Base-by-base conservation (phyloP, 2,329 filamentous ascomycete genomes). In the Karstenula rhodostoma region DNA sequence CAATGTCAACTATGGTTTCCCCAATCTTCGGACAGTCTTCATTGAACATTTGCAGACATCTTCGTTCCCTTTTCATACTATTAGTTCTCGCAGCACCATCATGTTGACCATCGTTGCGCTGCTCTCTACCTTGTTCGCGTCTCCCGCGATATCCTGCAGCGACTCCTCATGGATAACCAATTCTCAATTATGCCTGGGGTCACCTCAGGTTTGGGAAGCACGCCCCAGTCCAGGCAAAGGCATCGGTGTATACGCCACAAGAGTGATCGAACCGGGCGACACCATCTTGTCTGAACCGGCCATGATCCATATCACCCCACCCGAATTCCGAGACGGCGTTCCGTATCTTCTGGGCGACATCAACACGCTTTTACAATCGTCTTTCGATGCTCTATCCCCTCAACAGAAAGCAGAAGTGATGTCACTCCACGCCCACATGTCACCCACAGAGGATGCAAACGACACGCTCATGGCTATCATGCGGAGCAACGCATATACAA, bases 281-380 rank as follows among this genome's bases (percentile, higher is more conserved):
- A 71, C 75, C 37, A 73, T 83, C 43, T 72, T 82, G 58, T 70
- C 71, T 27, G 81, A 82, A 63, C 58, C 68, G 7, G 79, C 80
- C 0, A 66, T 79, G 22, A 67, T 82, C 9, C 71, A 65, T 2
- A 72, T 78, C 13, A 47, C 58, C 9, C 74, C 72, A 9, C 73
- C 75, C 2, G 59, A 66, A 15, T 64, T 73, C 37, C 63, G 64
- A 1, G 71, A 68, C 35, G 73, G 72, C 13, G 56, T 64, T 0
- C 68, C 69, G 13, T 76, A 77, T 43, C 68, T 69, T 1, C 67
- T 74, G 56, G 59, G 43, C 13, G 66, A 60, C 15, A 65, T 78
- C 17, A 57, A 58, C n/a, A 52, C 55, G 5, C 63, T 70, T 1
- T 62, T 76, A 10, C 63, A 65, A 5, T 51, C 61, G 2, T 69